These are phyloP conservation scores for Moesziomyces parantarcticus DNA, from an alignment of 1,284 basidiomycete species.

Conservation along the genomic window DNA sequence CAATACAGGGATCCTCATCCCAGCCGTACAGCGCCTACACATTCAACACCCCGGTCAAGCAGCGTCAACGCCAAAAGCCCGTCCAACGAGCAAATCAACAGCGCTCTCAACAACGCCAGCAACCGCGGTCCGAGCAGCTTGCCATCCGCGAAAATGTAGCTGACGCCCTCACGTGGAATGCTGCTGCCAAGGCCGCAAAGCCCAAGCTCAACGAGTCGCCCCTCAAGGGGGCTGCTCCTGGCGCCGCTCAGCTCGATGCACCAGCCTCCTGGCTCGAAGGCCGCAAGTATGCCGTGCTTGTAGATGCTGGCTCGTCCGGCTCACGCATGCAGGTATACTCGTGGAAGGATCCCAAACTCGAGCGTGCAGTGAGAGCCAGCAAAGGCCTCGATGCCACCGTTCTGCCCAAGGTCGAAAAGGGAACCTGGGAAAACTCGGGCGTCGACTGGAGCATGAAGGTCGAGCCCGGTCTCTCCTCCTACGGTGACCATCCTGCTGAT, in stretches of 20 bases:
- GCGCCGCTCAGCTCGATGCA: slow-evolving; percentile 42
- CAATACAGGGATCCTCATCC: slow-evolving; percentile 45
- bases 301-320: slow-evolving; percentile 97
- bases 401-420: slow-evolving; percentile 90
- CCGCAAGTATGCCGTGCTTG: slow-evolving; percentile 84
- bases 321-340: slow-evolving; percentile 96
- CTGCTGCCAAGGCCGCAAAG: slow-evolving; percentile 37
- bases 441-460: slow-evolving; percentile 85
- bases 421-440: slow-evolving; percentile 77
- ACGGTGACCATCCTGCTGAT: slow-evolving; percentile 77
- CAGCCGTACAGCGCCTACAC: slow-evolving; percentile 44
- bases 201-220: slow-evolving; percentile 33
- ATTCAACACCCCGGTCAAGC: slow-evolving; percentile 40
- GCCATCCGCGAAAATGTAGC: slow-evolving; percentile 32
- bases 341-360: slow-evolving; percentile 83
- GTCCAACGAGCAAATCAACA: slow-evolving; percentile 1
- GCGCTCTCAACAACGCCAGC: slow-evolving; percentile 9
- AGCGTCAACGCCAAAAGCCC: slow-evolving; percentile 17
- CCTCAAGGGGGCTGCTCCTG: slow-evolving; percentile 42
- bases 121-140: slow-evolving; percentile 6
- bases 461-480: slow-evolving; percentile 94
- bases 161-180: slow-evolving; percentile 48
- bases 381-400: slow-evolving; percentile 61
- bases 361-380: slow-evolving; percentile 66
- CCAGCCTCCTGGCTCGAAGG: slow-evolving; percentile 38